Conservation (phyloP, 805 yeast genomes). For the Huiozyma sinensis region DNA sequence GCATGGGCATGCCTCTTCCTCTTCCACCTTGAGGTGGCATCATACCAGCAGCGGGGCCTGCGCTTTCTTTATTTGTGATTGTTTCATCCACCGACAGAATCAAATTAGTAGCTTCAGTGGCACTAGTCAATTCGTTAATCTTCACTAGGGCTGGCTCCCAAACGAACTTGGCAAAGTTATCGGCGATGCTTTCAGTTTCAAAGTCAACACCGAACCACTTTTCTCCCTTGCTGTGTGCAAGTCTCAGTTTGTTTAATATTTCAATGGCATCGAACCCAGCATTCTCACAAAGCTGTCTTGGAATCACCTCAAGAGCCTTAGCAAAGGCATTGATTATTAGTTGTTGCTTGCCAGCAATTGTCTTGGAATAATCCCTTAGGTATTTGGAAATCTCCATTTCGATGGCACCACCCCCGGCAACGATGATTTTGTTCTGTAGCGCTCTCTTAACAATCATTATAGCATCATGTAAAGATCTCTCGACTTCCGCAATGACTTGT, state of each 20-base stretch:
- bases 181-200: slow-evolving; percentile 67
- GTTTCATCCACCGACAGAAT: slow-evolving; percentile 96
- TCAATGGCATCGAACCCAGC: slow-evolving; percentile 99
- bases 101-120: slow-evolving; percentile 92
- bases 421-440: slow-evolving; percentile 72
- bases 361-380: slow-evolving; percentile 74
- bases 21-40: slow-evolving; percentile 42
- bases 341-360: slow-evolving; percentile 94
- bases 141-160: slow-evolving; percentile 98
- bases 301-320: slow-evolving; percentile 87
- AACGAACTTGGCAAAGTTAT: slow-evolving; percentile 75
- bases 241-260: slow-evolving; percentile 76
- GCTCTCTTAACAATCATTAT: slow-evolving; percentile 97
- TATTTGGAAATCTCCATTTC: slow-evolving; percentile 93
- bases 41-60: slow-evolving; percentile 39
- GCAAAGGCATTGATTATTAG: slow-evolving; percentile 87
- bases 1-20: slow-evolving; percentile 61
- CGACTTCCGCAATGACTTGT: slow-evolving; percentile 96
- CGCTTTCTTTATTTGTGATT: slow-evolving; percentile 59
- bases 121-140: slow-evolving; percentile 85
- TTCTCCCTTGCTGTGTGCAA: slow-evolving; percentile 91
- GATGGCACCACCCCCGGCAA: slow-evolving; percentile 98
- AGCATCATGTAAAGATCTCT: slow-evolving; percentile 94
- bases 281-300: slow-evolving; percentile 94
- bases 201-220: slow-evolving; percentile 90